Base-by-base conservation (phyloP, 345 rosid species). In the Carallia brachiata region DNA sequence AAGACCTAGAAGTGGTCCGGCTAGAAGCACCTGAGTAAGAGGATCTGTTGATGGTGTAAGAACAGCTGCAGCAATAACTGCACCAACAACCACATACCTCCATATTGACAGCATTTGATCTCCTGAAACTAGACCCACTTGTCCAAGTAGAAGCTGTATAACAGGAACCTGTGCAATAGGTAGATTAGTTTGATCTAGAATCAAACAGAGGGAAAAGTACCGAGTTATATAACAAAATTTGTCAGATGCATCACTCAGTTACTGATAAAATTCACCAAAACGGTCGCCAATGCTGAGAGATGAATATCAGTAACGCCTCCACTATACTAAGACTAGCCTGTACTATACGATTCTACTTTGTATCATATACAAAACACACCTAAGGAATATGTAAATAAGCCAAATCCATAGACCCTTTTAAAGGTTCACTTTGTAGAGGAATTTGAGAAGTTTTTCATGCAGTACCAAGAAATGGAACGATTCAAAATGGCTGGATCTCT, bases 21-120 rank as follows among this genome's bases (percentile, higher is more conserved):
- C 99, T 56, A 91, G 79, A 77, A 95, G 97, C 81, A 92, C 32
- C 79, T 91, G 99, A 64, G 99, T 95, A 18, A 95, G 92, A 79
- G 99, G 99, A 77, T 95, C 97, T 4, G 97, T 91, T 12, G 99
- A 94, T 56, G 99, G 99, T 8, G 99, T 95, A 52, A 95, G 83
- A 13, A 95, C 85, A 44, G 99, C 99, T 30, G 99, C 97, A 8
- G 87, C 99, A 56, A 95, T 77, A 18, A 95, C 97, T 0, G 97
- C 93, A 36, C 99, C 99, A 4, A 91, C 97, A 39, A 94, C 93
- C 40, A 95, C 97, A 48, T 95, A 91, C 82, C 96, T 85, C 99
- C 99, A 95, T 30, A 95, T 83, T 6, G 99, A 95, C 44, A 94
- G 87, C 98, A 94, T 94, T 72, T 88, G 95, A 77, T 91, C 96